Conservation (phyloP, 2,329 filamentous ascomycete species). For the Tolypocladium cylindrosporum region DNA sequence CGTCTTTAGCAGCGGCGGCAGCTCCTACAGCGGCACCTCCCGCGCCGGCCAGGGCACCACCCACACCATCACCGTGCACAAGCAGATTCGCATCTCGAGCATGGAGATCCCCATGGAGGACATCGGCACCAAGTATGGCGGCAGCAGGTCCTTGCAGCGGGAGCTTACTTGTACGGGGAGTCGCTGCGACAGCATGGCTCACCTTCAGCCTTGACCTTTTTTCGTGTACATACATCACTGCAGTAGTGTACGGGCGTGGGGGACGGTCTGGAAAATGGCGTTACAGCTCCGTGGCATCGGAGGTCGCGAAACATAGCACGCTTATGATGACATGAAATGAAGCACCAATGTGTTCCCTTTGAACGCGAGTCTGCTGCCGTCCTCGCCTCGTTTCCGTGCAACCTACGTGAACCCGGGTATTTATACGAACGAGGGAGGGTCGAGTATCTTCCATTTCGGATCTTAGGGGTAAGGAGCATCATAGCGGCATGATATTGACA, state of each 20-base stretch:
- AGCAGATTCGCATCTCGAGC: not conserved
- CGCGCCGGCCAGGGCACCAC: not conserved
- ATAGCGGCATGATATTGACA: not conserved
- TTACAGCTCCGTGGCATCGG: not conserved
- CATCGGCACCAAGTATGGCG: not conserved
- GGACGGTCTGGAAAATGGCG: not conserved
- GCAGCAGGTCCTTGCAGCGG: not conserved
- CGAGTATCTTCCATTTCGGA: too few relatives aligned
- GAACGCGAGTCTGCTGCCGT: too few relatives aligned
- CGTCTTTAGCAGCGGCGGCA: not conserved
- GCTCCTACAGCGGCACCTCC: not conserved
- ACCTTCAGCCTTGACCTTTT: not conserved
- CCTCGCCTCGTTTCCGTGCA: too few relatives aligned
- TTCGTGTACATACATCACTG: not conserved
- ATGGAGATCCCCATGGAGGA: not conserved
- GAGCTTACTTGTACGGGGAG: not conserved
- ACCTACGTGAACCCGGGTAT: too few relatives aligned
- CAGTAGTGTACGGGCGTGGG: not conserved
- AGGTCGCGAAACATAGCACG: not conserved
- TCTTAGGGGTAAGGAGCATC: not conserved
- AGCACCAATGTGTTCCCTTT: not conserved
- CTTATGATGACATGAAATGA: not conserved
- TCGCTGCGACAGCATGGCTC: not conserved
- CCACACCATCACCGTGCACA: not conserved
- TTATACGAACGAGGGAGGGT: too few relatives aligned